Evolutionary conservation across 1,139 yeast species (phyloP).

Genomic region (Zhuliangozyma blackwelliae): DNA sequence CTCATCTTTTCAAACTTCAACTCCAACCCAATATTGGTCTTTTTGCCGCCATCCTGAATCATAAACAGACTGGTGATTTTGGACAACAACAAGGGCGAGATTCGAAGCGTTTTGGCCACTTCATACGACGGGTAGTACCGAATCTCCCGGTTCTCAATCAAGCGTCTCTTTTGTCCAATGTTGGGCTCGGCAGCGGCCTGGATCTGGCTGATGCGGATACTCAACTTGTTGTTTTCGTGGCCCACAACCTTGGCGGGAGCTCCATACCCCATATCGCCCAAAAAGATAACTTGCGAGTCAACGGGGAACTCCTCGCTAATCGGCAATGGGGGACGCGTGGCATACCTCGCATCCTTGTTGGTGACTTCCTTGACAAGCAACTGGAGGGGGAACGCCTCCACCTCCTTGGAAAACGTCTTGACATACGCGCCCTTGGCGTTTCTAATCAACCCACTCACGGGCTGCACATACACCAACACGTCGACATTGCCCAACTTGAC

Average conservation of each 20-base stretch:
- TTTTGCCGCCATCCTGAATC: conserved; percentile 49
- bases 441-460: conserved; percentile 77
- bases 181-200: conserved; percentile 54
- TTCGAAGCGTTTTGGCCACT: conserved; percentile 53
- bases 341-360: conserved; percentile 70
- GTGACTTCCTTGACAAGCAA: conserved; percentile 71
- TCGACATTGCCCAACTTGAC: conserved; percentile 50
- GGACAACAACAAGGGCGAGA: conserved; percentile 67
- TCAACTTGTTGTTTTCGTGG: conserved; percentile 49
- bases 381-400: conserved; percentile 68
- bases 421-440: conserved; percentile 69
- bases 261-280: conserved; percentile 89
- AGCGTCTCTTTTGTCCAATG: conserved; percentile 57
- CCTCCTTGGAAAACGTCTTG: conserved; percentile 55
- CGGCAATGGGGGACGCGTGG: conserved; percentile 72
- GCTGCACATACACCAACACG: conserved; percentile 62
- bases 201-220: conserved; percentile 49
- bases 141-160: conserved; percentile 51
- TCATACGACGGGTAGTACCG: conserved; percentile 66
- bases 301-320: conserved; percentile 78
- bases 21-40: conserved; percentile 77
- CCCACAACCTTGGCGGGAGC: conserved; percentile 75
- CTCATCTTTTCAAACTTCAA: conserved; percentile 78
- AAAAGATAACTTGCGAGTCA: conserved; percentile 68
- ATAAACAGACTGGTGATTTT: conserved; percentile 71